Conservation (phyloP, 2,329 filamentous ascomycete species). For the Trichocomaceae sp. region DNA sequence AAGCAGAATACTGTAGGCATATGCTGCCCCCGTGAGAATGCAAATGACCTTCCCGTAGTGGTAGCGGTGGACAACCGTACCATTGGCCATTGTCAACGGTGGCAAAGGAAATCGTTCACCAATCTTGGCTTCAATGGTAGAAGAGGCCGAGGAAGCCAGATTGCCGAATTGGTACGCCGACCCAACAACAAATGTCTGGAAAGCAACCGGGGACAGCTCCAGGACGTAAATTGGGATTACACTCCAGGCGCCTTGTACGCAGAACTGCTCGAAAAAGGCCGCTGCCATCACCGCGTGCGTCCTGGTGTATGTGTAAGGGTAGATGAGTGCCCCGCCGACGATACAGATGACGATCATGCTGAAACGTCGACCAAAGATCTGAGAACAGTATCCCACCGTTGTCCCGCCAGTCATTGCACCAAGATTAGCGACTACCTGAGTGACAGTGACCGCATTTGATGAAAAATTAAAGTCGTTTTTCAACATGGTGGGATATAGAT, state of each 20-base stretch:
- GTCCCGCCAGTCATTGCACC: neutral
- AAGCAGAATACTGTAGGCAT: neutral
- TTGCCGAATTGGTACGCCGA: constrained; percentile 7
- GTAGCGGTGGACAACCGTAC: neutral
- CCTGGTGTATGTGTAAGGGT: constrained; percentile 59
- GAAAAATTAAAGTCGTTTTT: neutral
- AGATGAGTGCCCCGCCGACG: constrained; percentile 61
- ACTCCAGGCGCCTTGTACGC: constrained; percentile 64
- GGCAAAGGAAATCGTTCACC: neutral
- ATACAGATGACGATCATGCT: constrained; percentile 54
- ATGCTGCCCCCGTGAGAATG: neutral
- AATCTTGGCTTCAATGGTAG: constrained; percentile 3
- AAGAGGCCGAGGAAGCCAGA: constrained; percentile 3
- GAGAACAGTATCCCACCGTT: constrained; percentile 59
- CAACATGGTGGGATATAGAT: neutral
- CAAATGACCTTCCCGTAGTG: neutral
- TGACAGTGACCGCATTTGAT: neutral
- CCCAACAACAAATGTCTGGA: constrained; percentile 51
- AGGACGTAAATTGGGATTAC: constrained; percentile 68
- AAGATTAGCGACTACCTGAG: constrained; percentile 6
- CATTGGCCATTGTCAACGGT: neutral
- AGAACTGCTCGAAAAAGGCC: constrained; percentile 52
- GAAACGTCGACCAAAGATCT: constrained; percentile 64
- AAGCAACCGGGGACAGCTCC: constrained; percentile 65
- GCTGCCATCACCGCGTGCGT: constrained; percentile 24